Evolutionary conservation across 495 filamentous ascomycete genomes (phyloP).

Genomic region (Friedmanniomyces endolithicus): DNA sequence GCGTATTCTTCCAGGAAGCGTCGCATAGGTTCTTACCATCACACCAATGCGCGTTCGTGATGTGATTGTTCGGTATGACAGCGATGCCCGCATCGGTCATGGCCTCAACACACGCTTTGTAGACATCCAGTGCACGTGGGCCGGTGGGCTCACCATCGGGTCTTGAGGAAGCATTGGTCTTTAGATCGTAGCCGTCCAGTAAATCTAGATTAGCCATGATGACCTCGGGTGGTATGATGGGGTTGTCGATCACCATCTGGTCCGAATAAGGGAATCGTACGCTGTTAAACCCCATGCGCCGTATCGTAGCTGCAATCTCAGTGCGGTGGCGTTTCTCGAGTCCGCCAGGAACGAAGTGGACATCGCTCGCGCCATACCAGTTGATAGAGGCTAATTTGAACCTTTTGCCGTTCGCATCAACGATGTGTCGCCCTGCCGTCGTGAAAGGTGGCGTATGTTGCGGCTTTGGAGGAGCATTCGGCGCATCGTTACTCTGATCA

Average conservation of each 20-base stretch:
- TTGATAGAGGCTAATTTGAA: conserved; percentile 48
- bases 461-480: neutral
- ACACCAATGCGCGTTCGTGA: conserved; percentile 50
- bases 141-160: conserved; percentile 15
- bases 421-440: conserved; percentile 42
- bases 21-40: conserved; percentile 50
- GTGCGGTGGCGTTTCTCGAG: conserved; percentile 45
- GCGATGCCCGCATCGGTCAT: conserved; percentile 45
- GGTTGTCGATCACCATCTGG: conserved; percentile 46
- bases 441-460: conserved; percentile 35
- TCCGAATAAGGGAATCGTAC: conserved; percentile 52
- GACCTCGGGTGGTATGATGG: conserved; percentile 35
- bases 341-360: conserved; percentile 47
- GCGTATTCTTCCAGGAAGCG: conserved; percentile 45
- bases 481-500: neutral
- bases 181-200: conserved; percentile 15
- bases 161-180: conserved; percentile 1
- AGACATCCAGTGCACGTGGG: conserved; percentile 41
- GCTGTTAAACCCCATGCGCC: conserved; percentile 47
- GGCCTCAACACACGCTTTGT: conserved; percentile 39
- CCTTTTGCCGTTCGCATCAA: conserved; percentile 38
- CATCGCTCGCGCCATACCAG: conserved; percentile 52
- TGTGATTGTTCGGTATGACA: conserved; percentile 51
- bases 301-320: conserved; percentile 41
- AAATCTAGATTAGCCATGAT: conserved; percentile 44